Percentiles rank a stretch among this genome's conserved stretches.
Evolutionary conservation across 2,329 filamentous ascomycete species (phyloP).

Genomic region (Aureobasidium sp.): DNA sequence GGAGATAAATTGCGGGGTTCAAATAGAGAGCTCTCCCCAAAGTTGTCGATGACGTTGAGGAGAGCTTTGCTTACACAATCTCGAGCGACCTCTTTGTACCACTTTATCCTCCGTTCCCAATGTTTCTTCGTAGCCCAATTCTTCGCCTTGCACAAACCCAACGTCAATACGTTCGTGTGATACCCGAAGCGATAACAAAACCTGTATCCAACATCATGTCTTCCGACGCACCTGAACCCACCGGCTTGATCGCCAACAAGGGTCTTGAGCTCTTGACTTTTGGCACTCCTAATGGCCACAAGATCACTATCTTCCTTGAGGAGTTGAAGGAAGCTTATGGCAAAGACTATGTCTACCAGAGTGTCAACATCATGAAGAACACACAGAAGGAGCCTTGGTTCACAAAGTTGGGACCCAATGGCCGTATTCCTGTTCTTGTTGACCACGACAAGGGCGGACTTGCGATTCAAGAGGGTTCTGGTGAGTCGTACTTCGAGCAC

Average conservation of each 20-base stretch:
- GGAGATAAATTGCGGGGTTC: conserved; percentile 4
- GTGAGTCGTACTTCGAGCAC: conserved; percentile 16
- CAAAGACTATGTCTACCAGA: conserved; percentile 50
- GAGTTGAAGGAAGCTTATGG: conserved; percentile 60
- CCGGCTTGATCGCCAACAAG: conserved; percentile 51
- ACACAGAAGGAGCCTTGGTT: conserved; percentile 62
- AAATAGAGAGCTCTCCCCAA: not conserved
- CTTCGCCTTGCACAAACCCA: conserved; percentile 3
- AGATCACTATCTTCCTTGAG: conserved; percentile 54
- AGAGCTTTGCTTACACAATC: conserved; percentile 3
- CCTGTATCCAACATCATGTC: conserved; percentile 5
- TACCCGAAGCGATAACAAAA: conserved; percentile 6
- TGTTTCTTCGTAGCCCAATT: conserved; percentile 9
- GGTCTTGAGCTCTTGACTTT: conserved; percentile 59
- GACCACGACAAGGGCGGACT: conserved; percentile 56
- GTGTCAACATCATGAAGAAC: conserved; percentile 52
- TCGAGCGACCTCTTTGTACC: not conserved
- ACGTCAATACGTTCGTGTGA: conserved; percentile 4
- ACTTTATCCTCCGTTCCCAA: not conserved
- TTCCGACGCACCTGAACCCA: conserved; percentile 28
- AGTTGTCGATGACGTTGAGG: not conserved
- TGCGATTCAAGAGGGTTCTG: conserved; percentile 38
- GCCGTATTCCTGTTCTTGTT: conserved; percentile 56
- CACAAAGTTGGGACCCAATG: conserved; percentile 54
- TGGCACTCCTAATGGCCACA: conserved; percentile 39